Conservation (phyloP, 2,329 filamentous ascomycete genomes). For the Periconia digitata region DNA sequence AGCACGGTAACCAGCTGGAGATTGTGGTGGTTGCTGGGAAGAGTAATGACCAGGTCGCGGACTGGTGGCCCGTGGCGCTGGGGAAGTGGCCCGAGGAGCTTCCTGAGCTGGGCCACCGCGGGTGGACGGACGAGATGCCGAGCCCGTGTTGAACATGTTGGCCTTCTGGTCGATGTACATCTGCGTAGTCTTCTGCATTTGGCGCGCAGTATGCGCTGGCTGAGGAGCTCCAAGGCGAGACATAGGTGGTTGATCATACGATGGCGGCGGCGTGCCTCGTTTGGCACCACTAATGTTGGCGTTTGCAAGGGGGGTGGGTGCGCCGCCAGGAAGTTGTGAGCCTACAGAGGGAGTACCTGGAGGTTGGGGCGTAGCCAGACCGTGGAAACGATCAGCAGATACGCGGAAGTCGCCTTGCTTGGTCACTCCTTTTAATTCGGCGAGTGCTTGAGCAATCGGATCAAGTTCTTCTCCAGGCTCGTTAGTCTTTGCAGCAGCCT, state of each 20-base stretch:
- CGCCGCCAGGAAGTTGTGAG: conserved; percentile 43
- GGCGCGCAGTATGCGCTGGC: conserved; percentile 86
- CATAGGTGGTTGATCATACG: conserved; percentile 73
- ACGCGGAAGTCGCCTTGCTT: conserved; percentile 83
- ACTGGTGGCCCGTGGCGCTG: conserved; percentile 60
- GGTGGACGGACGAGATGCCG: conserved; percentile 61
- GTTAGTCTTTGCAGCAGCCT: conserved; percentile 50
- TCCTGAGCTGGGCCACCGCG: conserved; percentile 53
- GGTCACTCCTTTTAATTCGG: conserved; percentile 83
- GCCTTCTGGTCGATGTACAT: conserved; percentile 83
- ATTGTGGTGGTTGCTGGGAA: conserved; percentile 6
- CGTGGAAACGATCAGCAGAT: conserved; percentile 93
- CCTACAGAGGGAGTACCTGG: conserved; percentile 43
- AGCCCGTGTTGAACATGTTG: conserved; percentile 66
- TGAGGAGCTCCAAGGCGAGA: conserved; percentile 85
- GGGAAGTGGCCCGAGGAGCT: conserved; percentile 60
- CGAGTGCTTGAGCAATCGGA: conserved; percentile 88
- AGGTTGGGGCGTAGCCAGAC: conserved; percentile 78
- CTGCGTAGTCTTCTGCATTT: conserved; percentile 94
- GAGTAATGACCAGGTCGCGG: conserved; percentile 60
- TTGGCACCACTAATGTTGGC: conserved; percentile 57
- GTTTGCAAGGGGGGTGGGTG: conserved; percentile 49
- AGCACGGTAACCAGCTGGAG: conserved; percentile 13
- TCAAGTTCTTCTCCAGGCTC: conserved; percentile 67
- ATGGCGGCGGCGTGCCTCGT: conserved; percentile 80